These are phyloP conservation scores for Coemansia sp. DNA, from an alignment of 192 early-diverging fungal genomes.

Conservation along the genomic window DNA sequence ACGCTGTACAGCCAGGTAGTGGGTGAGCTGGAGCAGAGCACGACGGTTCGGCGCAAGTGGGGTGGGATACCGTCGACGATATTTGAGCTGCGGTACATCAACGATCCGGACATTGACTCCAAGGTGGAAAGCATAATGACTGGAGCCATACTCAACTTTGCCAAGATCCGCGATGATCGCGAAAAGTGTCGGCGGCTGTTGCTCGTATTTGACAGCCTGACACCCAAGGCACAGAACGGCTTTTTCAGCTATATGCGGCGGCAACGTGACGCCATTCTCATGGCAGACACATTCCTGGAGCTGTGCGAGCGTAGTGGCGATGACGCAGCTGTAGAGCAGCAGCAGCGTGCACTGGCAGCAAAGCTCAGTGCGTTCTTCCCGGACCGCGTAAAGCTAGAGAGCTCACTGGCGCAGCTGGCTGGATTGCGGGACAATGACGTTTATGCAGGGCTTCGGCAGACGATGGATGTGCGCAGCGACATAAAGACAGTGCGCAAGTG, in stretches of 20 bases:
- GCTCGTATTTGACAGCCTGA: constrained; percentile 62
- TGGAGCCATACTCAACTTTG: constrained; percentile 45
- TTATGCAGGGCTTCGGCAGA: constrained; percentile 66
- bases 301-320: constrained; percentile 60
- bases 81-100: constrained; percentile 82
- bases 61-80: constrained; percentile 81
- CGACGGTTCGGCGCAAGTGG: constrained; percentile 64
- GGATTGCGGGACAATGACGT: constrained; percentile 64
- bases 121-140: constrained; percentile 50
- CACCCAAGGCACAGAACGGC: constrained; percentile 67
- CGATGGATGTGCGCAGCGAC: constrained; percentile 70
- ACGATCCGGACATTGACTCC: constrained; percentile 74
- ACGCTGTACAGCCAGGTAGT: constrained; percentile 73
- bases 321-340: constrained; percentile 45
- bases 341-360: constrained; percentile 56
- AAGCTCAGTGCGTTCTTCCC: constrained; percentile 61
- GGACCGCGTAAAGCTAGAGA: constrained; percentile 63
- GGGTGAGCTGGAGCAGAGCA: constrained; percentile 67
- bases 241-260: constrained; percentile 75
- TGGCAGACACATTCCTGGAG: constrained; percentile 61
- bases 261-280: constrained; percentile 64
- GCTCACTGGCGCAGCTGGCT: constrained; percentile 70
- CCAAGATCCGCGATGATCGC: constrained; percentile 46
- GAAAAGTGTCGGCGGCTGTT: constrained; percentile 62
- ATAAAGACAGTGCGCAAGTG: constrained; percentile 71